Base-by-base conservation (phyloP, 129 eudicot genomes). In the Ambrosia trifida region DNA sequence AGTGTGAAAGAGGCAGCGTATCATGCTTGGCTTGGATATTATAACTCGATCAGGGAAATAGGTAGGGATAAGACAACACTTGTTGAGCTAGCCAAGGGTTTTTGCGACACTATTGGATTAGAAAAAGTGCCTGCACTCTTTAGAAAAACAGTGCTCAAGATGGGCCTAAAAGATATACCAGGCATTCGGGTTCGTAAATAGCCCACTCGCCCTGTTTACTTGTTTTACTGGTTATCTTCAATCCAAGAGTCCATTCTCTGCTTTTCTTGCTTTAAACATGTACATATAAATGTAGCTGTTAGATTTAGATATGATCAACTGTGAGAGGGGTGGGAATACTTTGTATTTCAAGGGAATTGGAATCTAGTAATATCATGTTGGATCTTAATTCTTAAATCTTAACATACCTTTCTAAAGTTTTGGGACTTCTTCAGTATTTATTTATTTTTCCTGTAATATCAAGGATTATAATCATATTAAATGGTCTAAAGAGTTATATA, bases 1-100 rank as follows among this genome's bases (percentile, higher is more conserved):
- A 86, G 94, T 73, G 71, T 90, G 30, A 94, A 90, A 78, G 99
- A 94, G 81, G 96, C 96, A 54, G 99, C 97, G 18, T 94, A 94
- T 72, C 99, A 90, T 79, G 87, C 91, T 2, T 94, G 99, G 99
- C 91, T 94, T 3, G 96, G 91, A 60, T 94, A 90, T 67, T 94
- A 94, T 57, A 94, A 90, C 81, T 94, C 99, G 4, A 79, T 80
- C 16, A 83, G 82, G 47, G 87, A 83, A 58, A 85, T 81, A 13
- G 94, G 97, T 60, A 87, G 96, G 69, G 96, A 94, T 73, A 94
- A 94, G 72, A 90, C 97, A 32, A 79, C 87, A 16, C 97, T 94
- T 13, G 99, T 84, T 18, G 92, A 90, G 79, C 69, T 84, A 20
- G 97, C 88, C 7, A 86, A 78, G 66, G 72, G 73, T 7, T 94